phyloP scores from a whole-genome alignment of 2,329 filamentous ascomycete genomes.

The Diaporthe citri region DNA sequence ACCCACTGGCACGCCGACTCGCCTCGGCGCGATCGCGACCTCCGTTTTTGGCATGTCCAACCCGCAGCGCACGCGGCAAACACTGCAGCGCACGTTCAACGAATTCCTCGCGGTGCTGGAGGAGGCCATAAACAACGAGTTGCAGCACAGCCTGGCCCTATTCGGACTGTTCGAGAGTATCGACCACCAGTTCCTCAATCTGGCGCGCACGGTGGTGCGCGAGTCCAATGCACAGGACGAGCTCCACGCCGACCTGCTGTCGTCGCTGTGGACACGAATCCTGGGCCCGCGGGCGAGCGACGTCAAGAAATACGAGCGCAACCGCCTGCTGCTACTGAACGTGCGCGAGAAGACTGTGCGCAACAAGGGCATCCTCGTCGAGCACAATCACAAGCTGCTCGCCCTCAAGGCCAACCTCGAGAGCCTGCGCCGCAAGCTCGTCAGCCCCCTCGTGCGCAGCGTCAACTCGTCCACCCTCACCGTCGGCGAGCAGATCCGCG shows the following conservation, averaged over 20 bases:
- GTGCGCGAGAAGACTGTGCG: slow-evolving; percentile 86
- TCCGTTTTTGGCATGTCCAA: slow-evolving; percentile 83
- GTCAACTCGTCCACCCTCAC: slow-evolving; percentile 77
- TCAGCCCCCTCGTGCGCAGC: slow-evolving; percentile 84
- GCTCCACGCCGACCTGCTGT: slow-evolving; percentile 83
- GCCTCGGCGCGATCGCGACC: slow-evolving; percentile 76
- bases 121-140: slow-evolving; percentile 87
- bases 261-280: slow-evolving; percentile 86
- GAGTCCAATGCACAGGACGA: slow-evolving; percentile 86
- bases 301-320: slow-evolving; percentile 92
- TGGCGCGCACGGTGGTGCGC: slow-evolving; percentile 86
- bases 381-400: slow-evolving; percentile 87
- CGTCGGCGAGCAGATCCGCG: slow-evolving; percentile 87
- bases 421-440: slow-evolving; percentile 83
- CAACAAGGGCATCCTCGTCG: slow-evolving; percentile 88
- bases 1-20: slow-evolving; percentile 70
- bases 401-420: slow-evolving; percentile 90
- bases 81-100: slow-evolving; percentile 87
- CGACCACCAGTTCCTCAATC: slow-evolving; percentile 89
- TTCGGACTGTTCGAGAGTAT: slow-evolving; percentile 94
- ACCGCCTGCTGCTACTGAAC: slow-evolving; percentile 81
- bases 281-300: slow-evolving; percentile 81
- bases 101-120: slow-evolving; percentile 90
- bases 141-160: slow-evolving; percentile 82
- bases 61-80: slow-evolving; percentile 82